Evolutionary conservation across 768 basidiomycete species (phyloP), one percentile per base, ranked within the genome.

Genomic region (Calocera viscosa): DNA sequence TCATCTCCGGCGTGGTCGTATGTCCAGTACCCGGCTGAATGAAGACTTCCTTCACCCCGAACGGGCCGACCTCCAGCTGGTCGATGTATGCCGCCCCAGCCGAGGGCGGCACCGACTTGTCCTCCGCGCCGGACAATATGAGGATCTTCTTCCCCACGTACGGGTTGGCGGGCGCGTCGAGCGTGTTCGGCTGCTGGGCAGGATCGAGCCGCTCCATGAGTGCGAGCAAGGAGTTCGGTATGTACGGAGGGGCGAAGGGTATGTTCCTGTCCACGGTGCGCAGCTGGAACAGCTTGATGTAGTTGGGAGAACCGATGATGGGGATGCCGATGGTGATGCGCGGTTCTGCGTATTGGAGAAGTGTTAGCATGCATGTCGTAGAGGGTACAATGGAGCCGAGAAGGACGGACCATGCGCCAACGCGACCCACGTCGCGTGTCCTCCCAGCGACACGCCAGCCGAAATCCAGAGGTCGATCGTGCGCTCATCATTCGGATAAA

Each of bases 371-470:
- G 24, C 12, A 22, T 11, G 12, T 12, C 12, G 19, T n/a, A 16
- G 30, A 7, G 16, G 32, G 63, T 32, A 22, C 16, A 38, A 5
- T 38, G 7, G 7, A 38, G 35, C 11, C 5, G 19, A 10, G 34
- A 19, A 32, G 34, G 39, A 24, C 81, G 72, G 38, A 82, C 82
- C 83, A 49, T 80, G 72, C n/a, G 72, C 72, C 5, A 91, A 80
- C 1, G 81, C 78, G 33, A 88, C 80, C 91, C 92, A 94, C 0
- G 89, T 80, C 0, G 90, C 81, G 73, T 96, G 91, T 0, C 91
- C 92, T 0, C 92, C 93, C 0, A 96, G 82, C 68, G 88, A 90
- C 70, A 88, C 80, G 0, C 93, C 93, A 0, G 83, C 81, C 1
- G 88, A 79, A 12, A 84, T 84, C 86, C 88, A 96, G 66, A 84